phyloP scores from a whole-genome alignment of 805 yeast genomes.

The Ascoidea rubescens region DNA sequence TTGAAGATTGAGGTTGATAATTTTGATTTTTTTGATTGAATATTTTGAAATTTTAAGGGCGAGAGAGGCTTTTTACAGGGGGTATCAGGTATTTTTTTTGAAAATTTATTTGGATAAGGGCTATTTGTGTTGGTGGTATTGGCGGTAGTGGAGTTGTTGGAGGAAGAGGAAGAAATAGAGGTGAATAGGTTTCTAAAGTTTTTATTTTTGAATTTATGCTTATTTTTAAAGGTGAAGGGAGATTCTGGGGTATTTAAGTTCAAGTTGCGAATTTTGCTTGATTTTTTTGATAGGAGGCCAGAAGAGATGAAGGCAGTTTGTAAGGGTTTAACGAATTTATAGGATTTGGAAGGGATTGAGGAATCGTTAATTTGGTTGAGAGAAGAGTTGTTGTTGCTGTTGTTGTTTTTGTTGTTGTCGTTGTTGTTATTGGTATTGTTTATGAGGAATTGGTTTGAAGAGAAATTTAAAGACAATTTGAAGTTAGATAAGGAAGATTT shows the following conservation, averaged over 20 bases:
- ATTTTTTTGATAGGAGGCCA: constrained; percentile 46
- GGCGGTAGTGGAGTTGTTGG: not conserved
- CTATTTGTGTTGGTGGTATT: not conserved
- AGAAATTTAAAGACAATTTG: not conserved
- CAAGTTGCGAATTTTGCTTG: not conserved
- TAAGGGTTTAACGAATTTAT: constrained; percentile 65
- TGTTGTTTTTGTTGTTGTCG: not conserved
- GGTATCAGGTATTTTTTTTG: constrained; percentile 1
- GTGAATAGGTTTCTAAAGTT: not conserved
- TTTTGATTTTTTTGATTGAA: too few relatives aligned
- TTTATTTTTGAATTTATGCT: not conserved
- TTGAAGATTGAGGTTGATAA: too few relatives aligned
- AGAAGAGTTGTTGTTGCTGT: not conserved
- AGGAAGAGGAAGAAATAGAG: not conserved
- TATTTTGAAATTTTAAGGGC: not conserved
- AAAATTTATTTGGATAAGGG: not conserved
- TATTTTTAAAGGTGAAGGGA: not conserved
- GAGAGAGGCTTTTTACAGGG: constrained; percentile 2
- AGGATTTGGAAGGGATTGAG: constrained; percentile 23
- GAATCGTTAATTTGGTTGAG: not conserved
- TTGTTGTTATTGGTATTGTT: not conserved
- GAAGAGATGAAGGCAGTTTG: constrained; percentile 73
- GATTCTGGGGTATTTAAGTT: not conserved
- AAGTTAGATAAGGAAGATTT: too few relatives aligned
- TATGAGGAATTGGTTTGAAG: not conserved